Conservation (phyloP, 108 stramenopile species). For the Cylindrotheca fusiformis region DNA sequence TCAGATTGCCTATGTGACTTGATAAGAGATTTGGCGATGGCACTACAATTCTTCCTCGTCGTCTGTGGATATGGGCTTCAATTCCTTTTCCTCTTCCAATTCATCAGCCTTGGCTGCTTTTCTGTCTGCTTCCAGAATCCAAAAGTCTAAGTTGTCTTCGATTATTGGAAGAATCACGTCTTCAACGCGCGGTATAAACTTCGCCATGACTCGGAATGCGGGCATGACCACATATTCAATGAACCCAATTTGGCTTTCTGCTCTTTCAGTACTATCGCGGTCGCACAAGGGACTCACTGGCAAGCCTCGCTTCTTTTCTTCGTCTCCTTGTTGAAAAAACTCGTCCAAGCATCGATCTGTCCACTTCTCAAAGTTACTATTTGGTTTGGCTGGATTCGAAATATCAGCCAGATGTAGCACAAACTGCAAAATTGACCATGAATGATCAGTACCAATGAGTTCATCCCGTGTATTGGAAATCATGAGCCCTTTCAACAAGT, state of each 20-base stretch:
- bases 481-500: slow-evolving; percentile 4
- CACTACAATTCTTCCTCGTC: too few species aligned
- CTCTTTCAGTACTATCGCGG: slow-evolving; percentile 34
- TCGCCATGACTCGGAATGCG: slow-evolving; percentile 27
- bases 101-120: not conserved
- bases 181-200: slow-evolving; percentile 26
- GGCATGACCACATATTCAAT: slow-evolving; percentile 65
- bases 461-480: not conserved
- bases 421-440: slow-evolving; percentile 22
- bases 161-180: slow-evolving; percentile 26
- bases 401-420: slow-evolving; percentile 71
- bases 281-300: slow-evolving; percentile 52
- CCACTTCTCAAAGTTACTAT: slow-evolving; percentile 39
- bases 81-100: not conserved
- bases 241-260: slow-evolving; percentile 48
- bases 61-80: too few species aligned
- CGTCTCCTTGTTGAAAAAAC: slow-evolving; percentile 71
- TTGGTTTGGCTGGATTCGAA: slow-evolving; percentile 52
- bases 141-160: slow-evolving; percentile 25
- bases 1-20: too few species aligned
- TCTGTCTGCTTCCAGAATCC: slow-evolving; percentile 24
- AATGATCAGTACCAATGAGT: not conserved
- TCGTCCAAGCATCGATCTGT: slow-evolving; percentile 48
- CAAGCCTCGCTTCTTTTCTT: slow-evolving; percentile 30
- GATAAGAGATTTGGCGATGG: too few species aligned